A percentile compares a stretch with the other conserved stretches of the same genome.
Conservation (phyloP, 768 basidiomycete genomes). For the Termitomyces bulborhizus region DNA sequence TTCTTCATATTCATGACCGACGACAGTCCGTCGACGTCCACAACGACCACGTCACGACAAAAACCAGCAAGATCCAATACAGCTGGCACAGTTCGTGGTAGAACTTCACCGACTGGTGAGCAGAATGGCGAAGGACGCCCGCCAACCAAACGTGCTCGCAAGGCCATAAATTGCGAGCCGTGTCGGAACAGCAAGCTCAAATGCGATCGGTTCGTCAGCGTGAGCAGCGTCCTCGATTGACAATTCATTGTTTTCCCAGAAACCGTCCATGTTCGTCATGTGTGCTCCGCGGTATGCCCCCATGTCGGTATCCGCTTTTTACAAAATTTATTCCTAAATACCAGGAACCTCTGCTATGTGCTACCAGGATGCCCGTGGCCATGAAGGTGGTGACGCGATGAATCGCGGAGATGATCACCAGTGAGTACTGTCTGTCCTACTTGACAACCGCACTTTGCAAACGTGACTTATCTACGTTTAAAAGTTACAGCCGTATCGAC, state of each 20-base stretch:
- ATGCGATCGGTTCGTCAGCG: conserved; percentile 64
- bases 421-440: conserved; percentile 28
- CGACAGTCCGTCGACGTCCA: conserved; percentile 26
- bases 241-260: conserved; percentile 30
- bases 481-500: conserved; percentile 45
- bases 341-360: conserved; percentile 75
- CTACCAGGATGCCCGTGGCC: conserved; percentile 69
- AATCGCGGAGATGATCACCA: conserved; percentile 57
- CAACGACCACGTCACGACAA: conserved; percentile 33
- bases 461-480: conserved; percentile 7
- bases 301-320: background rate
- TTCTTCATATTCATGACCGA: conserved; percentile 27
- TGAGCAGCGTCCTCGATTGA: conserved; percentile 6
- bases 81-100: conserved; percentile 39
- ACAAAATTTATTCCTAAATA: conserved; percentile 6
- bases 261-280: conserved; percentile 88
- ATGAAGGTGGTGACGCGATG: conserved; percentile 45
- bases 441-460: conserved; percentile 5
- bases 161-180: conserved; percentile 87
- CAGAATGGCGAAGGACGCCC: conserved; percentile 49
- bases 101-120: conserved; percentile 46
- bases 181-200: conserved; percentile 85
- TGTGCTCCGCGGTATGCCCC: conserved; percentile 66
- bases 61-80: conserved; percentile 34
- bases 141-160: conserved; percentile 77